A percentile compares a stretch with the other conserved stretches of the same genome.
Evolutionary conservation across 1,284 basidiomycete genomes (phyloP).

Genomic region (Fistulina hepatica): DNA sequence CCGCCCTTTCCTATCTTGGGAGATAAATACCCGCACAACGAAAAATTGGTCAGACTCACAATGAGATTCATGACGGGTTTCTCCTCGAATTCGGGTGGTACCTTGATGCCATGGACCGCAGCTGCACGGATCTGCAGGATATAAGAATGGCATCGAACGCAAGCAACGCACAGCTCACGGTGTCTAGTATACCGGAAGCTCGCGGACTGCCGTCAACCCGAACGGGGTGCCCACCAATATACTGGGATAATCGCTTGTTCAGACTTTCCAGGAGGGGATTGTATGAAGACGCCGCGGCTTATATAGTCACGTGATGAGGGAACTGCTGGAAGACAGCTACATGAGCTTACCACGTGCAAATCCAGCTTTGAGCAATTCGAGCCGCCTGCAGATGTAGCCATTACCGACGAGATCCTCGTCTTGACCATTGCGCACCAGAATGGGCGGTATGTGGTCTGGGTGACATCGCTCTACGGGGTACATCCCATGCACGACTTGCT

Average conservation of each 20-base stretch:
- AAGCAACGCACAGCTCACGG: slow-evolving; percentile 30
- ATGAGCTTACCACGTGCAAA: slow-evolving; percentile 44
- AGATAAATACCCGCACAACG: slow-evolving; percentile 3
- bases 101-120: slow-evolving; percentile 55
- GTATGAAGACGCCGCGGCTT: slow-evolving; percentile 58
- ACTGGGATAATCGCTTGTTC: slow-evolving; percentile 57
- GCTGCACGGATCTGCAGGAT: slow-evolving; percentile 49
- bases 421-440: slow-evolving; percentile 50
- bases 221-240: slow-evolving; percentile 57
- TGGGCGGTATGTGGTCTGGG: slow-evolving; percentile 33
- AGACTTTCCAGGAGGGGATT: slow-evolving; percentile 56
- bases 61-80: slow-evolving; percentile 44
- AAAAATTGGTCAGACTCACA: slow-evolving; percentile 29
- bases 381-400: slow-evolving; percentile 51
- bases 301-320: slow-evolving; percentile 5
- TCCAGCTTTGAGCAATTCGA: slow-evolving; percentile 49
- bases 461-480: slow-evolving; percentile 48
- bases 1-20: slow-evolving; percentile 50
- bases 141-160: neutral
- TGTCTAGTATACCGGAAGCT: slow-evolving; percentile 73
- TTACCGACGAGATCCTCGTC: slow-evolving; percentile 73
- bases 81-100: slow-evolving; percentile 62
- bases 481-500: slow-evolving; percentile 63
- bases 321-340: neutral
- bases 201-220: slow-evolving; percentile 69